A percentile compares a stretch with the other conserved stretches of the same genome.
Conservation (phyloP, 164 flowering plant genomes). For the Sedum album region DNA sequence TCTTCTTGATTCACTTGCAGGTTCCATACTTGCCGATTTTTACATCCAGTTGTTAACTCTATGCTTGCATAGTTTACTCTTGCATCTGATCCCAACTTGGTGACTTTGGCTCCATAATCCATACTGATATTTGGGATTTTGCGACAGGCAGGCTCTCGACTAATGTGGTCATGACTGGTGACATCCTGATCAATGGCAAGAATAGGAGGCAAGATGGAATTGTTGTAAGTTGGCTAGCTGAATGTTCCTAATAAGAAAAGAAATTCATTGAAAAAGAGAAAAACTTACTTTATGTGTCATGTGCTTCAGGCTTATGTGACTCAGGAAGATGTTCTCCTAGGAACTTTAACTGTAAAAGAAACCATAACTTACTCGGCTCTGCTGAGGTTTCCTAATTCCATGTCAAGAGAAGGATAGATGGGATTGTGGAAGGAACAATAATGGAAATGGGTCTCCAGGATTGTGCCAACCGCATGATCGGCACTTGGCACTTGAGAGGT, state of each 20-base stretch:
- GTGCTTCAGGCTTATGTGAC: constrained; percentile 26
- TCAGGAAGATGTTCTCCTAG: constrained; percentile 22
- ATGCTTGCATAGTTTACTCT: not conserved
- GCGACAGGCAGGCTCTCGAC: constrained; percentile 60
- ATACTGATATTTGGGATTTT: not conserved
- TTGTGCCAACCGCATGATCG: constrained; percentile 16
- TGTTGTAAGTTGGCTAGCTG: constrained; percentile 33
- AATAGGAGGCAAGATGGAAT: constrained; percentile 47
- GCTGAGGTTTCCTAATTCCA: constrained; percentile 15
- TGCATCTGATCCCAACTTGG: not conserved
- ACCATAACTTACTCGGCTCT: constrained; percentile 19
- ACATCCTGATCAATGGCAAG: constrained; percentile 59
- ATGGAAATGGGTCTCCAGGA: constrained; percentile 22
- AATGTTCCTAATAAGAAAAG: not conserved
- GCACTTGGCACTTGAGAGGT: constrained; percentile 24
- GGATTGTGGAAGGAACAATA: constrained; percentile 14
- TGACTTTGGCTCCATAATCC: not conserved
- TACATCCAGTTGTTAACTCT: too few relatives aligned
- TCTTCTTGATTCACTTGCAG: constrained; percentile 3
- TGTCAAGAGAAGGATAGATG: constrained; percentile 14
- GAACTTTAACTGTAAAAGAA: constrained; percentile 21
- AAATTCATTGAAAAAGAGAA: not conserved
- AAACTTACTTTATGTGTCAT: not conserved
- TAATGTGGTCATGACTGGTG: constrained; percentile 59
- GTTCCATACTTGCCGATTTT: too few relatives aligned